Conservation (phyloP, 805 yeast genomes). For the Nakazawaea ambrosiae region DNA sequence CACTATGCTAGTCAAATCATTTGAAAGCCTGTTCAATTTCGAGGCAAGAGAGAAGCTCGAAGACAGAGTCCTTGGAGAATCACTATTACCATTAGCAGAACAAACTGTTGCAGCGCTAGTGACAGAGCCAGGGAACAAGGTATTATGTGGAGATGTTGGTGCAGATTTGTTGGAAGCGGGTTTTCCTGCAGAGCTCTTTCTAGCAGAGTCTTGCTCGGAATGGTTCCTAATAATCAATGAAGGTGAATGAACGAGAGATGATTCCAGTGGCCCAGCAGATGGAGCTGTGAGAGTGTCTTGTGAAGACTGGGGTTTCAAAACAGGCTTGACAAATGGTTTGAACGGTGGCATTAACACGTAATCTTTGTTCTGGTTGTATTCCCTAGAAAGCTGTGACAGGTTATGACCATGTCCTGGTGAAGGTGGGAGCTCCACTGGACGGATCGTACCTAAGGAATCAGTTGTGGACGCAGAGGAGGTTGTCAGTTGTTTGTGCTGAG, state of each 20-base stretch:
- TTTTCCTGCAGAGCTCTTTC: neutral
- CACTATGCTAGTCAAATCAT: conserved; percentile 8
- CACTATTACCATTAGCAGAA: neutral
- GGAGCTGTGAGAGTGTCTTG: conserved; percentile 4
- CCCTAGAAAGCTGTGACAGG: no score
- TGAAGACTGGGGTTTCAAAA: conserved; percentile 1
- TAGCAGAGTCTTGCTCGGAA: neutral
- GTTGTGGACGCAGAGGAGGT: neutral
- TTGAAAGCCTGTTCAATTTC: conserved; percentile 8
- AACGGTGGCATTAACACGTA: conserved; percentile 7
- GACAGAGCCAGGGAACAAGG: neutral
- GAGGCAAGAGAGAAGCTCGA: conserved; percentile 6
- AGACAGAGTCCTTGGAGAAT: conserved; percentile 6
- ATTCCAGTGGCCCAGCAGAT: neutral
- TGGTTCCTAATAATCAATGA: conserved; percentile 5
- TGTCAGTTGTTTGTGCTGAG: neutral
- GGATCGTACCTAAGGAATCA: neutral
- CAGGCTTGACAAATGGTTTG: conserved; percentile 8
- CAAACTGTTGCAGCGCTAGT: no score
- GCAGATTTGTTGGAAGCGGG: neutral
- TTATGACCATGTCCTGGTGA: no score
- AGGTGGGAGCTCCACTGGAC: neutral
- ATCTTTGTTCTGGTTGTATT: conserved; percentile 1
- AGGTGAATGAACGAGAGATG: conserved; percentile 4
- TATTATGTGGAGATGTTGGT: conserved; percentile 7